These are phyloP conservation scores for Coemansia sp. DNA, from an alignment of 192 early-diverging fungal species.

Conservation along the genomic window DNA sequence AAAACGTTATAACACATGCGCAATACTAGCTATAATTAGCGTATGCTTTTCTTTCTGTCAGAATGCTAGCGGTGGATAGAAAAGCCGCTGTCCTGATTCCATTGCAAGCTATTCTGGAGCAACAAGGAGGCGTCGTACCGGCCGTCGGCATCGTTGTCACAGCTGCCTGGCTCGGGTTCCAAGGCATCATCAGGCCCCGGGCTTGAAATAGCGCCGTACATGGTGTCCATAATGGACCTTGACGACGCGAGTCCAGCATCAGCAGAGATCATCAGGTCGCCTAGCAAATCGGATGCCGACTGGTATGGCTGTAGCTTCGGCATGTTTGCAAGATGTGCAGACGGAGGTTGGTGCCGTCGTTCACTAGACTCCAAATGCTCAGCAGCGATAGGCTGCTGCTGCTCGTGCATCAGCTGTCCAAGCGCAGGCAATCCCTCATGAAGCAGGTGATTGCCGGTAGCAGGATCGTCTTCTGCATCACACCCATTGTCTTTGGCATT, in stretches of 20 bases:
- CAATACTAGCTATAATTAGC: background rate
- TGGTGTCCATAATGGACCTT: constrained; percentile 11
- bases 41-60: background rate
- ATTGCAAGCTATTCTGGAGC: background rate
- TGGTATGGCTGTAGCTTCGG: background rate
- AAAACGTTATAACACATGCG: background rate
- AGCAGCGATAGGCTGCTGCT: no score
- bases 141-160: background rate
- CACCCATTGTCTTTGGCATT: background rate
- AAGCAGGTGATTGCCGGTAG: background rate
- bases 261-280: constrained; percentile 15
- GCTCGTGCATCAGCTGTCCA: background rate
- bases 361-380: background rate
- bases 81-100: constrained; percentile 7
- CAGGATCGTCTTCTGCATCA: background rate
- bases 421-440: background rate
- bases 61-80: background rate
- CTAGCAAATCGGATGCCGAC: constrained; percentile 2
- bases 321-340: background rate
- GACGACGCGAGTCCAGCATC: constrained; percentile 6
- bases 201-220: constrained; percentile 15
- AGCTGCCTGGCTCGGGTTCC: background rate
- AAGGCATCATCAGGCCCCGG: background rate
- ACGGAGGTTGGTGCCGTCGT: background rate
- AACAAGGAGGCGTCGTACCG: background rate